Base-by-base conservation (phyloP, 1,139 yeast genomes). In the Arxiozyma slooffiae region DNA sequence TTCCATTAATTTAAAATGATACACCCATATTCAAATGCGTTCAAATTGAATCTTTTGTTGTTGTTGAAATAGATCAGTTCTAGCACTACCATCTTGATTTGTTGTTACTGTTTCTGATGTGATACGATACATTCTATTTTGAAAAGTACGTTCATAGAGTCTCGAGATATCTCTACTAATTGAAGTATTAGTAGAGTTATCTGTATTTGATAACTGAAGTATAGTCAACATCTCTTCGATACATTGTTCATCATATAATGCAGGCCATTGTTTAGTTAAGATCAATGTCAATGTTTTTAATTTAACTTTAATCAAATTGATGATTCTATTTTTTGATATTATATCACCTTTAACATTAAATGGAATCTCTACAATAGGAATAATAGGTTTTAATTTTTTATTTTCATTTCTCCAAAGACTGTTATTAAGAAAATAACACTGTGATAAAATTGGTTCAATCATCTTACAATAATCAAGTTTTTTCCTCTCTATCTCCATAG, bases 311-410 rank as follows among this genome's bases (percentile, higher is more conserved):
- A 41, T 20, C 24, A 49, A 14, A 34, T 53, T 53, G 14, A 38
- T 22, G 2, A 48, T 17, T 22, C 55, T 38, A 2, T 36, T 30
- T 3, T n/a, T 18, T n/a, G 53, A 41, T 4, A 50, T 46, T 11
- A 40, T 45, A 1, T 30, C 16, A 2, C 55, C 55, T 14, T 43
- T 22, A 9, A 48, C 51, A 7, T 46, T 48, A 30, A 53, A 17
- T 1, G 53, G 52, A 16, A 53, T 16, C 16, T 48, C 49, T 11
- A 48, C 38, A 21, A 49, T 24, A 14, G 53, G 53, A 8, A 34
- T 21, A 17, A 42, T 18, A 16, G 24, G 18, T 41, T 42, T 42
- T 5, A 20, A 26, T 14, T 36, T 22, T 4, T 21, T 24, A 36
- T 36, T 47, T 5, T 17, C 20, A 34, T 18, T 20, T 17, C 21